Base-by-base conservation (phyloP, 345 rosid species). In the Draba incana region DNA sequence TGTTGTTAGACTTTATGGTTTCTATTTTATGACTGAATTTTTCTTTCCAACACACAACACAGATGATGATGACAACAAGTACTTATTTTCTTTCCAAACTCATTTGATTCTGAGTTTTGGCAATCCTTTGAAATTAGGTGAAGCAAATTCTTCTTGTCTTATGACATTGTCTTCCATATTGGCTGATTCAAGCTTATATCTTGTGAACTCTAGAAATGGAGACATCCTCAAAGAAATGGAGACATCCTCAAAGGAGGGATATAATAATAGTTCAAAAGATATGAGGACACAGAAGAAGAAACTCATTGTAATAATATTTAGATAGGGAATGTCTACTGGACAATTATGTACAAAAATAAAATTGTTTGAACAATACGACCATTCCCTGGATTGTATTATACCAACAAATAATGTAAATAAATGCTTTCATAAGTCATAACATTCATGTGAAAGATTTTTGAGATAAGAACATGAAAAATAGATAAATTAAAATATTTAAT, bases 331-430 rank as follows among this genome's bases (percentile, higher is more conserved):
- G 47, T 52, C 25, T 60, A 47, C 52, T 57, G 64, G 35, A 47
- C 52, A 47, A 55, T 66, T 7, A 43, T 74, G 77, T 74, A 58
- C 38, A 39, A 58, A 48, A 56, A 45, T 24, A 30, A 41, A 46
- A 14, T 30, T 68, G 62, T 58, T 44, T 24, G 48, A 73, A 57
- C 43, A 66, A 53, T 45, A 3, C 38, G 7, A 35, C 38, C 38
- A 35, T 35, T 35, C 25, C 13, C 35, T 35, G 35, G 42, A 30
- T 15, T 59, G 28, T 20, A 27, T 1, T 27, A 62, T 63, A 57
- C 37, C 44, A 72, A 59, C 63, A 67, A 37, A 67, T 45, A 27
- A 59, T 74, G 74, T 68, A 74, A 67, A 68, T 68, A 74, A 74
- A 61, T 46, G 55, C 11, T 52, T 59, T 66, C 43, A 46, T 57